These are phyloP conservation scores for Arthromyces matolae DNA, from an alignment of 768 basidiomycete genomes.

Conservation along the genomic window DNA sequence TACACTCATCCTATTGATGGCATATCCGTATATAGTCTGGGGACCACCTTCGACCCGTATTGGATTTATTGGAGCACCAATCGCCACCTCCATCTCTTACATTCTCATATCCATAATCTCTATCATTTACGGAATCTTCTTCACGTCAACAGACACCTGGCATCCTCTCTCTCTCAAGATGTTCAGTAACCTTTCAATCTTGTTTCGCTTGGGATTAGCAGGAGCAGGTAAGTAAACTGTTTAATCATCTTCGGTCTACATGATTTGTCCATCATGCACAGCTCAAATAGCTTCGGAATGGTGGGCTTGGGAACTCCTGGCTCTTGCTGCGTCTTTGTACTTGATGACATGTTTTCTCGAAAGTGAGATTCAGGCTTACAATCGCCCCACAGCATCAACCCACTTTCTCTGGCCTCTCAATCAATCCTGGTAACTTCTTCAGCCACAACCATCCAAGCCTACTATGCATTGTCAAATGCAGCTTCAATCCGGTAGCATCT, in stretches of 20 bases:
- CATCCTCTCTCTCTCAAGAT: constrained; percentile 61
- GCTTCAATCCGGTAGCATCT: constrained; percentile 67
- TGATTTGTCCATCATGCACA: constrained; percentile 11
- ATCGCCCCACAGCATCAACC: constrained; percentile 55
- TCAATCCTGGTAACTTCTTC: constrained; percentile 75
- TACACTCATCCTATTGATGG: neutral
- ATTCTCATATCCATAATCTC: constrained; percentile 69
- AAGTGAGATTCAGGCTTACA: neutral
- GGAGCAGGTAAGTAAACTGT: constrained; percentile 64
- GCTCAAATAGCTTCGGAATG: constrained; percentile 74
- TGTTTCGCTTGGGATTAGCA: constrained; percentile 72
- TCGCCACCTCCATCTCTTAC: constrained; percentile 85
- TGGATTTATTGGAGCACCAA: constrained; percentile 88
- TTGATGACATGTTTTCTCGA: constrained; percentile 10
- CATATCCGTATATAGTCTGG: constrained; percentile 53
- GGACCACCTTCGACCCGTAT: constrained; percentile 71
- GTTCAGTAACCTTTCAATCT: constrained; percentile 61
- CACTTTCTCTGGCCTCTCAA: constrained; percentile 78
- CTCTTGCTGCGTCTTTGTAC: constrained; percentile 30
- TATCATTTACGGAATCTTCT: constrained; percentile 61
- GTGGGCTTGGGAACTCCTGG: constrained; percentile 14
- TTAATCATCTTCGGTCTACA: neutral
- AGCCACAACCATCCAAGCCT: constrained; percentile 74
- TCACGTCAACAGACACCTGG: constrained; percentile 79
- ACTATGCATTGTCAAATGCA: constrained; percentile 76